Evolutionary conservation across 192 early-diverging fungal genomes (phyloP).

Genomic region (Podila epigama): DNA sequence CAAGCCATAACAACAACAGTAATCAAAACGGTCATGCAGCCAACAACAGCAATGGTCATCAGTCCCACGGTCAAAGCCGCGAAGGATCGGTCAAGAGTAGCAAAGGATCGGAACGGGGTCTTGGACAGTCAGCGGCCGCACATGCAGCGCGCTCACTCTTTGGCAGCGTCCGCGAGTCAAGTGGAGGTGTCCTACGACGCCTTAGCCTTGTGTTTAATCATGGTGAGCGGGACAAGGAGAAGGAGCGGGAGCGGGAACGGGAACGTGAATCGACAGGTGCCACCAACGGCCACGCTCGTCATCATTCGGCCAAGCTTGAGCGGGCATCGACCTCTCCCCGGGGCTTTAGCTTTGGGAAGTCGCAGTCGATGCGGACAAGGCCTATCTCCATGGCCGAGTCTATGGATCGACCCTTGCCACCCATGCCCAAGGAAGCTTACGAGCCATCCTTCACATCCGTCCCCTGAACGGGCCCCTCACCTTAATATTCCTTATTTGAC

Average conservation of each 20-base stretch:
- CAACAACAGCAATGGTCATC: background rate
- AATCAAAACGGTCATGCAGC: background rate
- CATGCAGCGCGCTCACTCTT: conserved; percentile 47
- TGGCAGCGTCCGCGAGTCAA: conserved; percentile 49
- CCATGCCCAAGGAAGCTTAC: conserved; percentile 47
- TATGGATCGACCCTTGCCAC: conserved; percentile 38
- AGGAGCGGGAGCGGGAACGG: conserved; percentile 22
- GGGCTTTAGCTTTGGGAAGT: conserved; percentile 34
- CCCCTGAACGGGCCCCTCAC: too few relatives aligned
- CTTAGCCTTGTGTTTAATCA: conserved; percentile 42
- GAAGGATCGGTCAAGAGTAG: conserved; percentile 46
- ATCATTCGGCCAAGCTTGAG: conserved; percentile 45
- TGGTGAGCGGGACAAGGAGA: conserved; percentile 41
- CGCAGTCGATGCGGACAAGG: conserved; percentile 38
- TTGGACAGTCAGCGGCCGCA: conserved; percentile 43
- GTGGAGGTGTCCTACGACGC: conserved; percentile 42
- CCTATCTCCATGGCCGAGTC: conserved; percentile 48
- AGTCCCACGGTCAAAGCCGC: conserved; percentile 20
- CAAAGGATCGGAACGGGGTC: conserved; percentile 39
- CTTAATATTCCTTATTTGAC: too few relatives aligned
- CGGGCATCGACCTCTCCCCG: conserved; percentile 29
- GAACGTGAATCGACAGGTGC: conserved; percentile 4
- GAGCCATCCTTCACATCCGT: conserved; percentile 46
- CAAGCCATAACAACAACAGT: background rate
- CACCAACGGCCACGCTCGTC: conserved; percentile 19